Conservation (phyloP, 768 basidiomycete genomes). For the Leucocoprinus sp. region DNA sequence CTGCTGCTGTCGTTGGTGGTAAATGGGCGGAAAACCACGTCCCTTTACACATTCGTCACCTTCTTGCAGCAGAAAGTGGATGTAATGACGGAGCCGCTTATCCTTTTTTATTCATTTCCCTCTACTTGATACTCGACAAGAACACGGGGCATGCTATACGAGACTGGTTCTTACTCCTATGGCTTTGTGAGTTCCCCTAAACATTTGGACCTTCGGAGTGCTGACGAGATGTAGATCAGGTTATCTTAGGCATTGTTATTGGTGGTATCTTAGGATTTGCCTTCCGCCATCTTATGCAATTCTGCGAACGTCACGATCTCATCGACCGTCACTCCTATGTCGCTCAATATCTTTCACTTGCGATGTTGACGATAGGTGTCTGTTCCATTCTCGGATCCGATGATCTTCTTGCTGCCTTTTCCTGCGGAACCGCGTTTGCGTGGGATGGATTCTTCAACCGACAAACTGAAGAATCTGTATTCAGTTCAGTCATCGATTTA, state of each 20-base stretch:
- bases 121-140: slow-evolving; percentile 77
- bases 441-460: slow-evolving; percentile 95
- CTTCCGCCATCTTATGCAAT: slow-evolving; percentile 89
- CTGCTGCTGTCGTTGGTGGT: slow-evolving; percentile 87
- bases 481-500: slow-evolving; percentile 93
- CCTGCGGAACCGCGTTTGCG: slow-evolving; percentile 92
- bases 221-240: slow-evolving; percentile 49
- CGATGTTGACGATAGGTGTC: slow-evolving; percentile 77
- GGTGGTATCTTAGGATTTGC: slow-evolving; percentile 67
- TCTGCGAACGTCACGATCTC: slow-evolving; percentile 76
- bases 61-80: slow-evolving; percentile 71
- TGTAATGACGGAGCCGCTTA: slow-evolving; percentile 98
- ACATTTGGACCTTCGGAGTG: slow-evolving; percentile 1
- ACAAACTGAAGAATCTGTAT: slow-evolving; percentile 91
- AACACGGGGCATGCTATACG: slow-evolving; percentile 56
- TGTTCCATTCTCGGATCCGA: slow-evolving; percentile 84
- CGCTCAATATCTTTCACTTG: slow-evolving; percentile 83
- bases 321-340: slow-evolving; percentile 94
- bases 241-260: slow-evolving; percentile 65
- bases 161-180: slow-evolving; percentile 83
- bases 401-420: slow-evolving; percentile 90
- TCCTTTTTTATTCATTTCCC: slow-evolving; percentile 84
- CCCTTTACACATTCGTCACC: slow-evolving; percentile 66
- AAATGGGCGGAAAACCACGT: slow-evolving; percentile 99
- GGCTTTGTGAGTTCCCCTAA: slow-evolving; percentile 60